phyloP scores from a whole-genome alignment of 495 filamentous ascomycete species.

The Haplographium delicatum region DNA sequence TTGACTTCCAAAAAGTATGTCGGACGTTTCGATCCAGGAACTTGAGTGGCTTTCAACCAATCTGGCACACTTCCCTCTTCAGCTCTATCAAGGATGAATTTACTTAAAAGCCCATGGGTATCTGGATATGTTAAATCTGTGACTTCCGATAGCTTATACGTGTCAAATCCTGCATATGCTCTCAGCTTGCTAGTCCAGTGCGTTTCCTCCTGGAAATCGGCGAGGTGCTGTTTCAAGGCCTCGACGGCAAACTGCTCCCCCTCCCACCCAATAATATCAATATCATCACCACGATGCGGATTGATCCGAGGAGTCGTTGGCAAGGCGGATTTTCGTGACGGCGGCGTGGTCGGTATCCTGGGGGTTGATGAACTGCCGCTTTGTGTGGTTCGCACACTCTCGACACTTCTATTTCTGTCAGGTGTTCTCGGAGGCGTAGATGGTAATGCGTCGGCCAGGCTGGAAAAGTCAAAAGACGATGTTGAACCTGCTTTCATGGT shows the following conservation, averaged over 20 bases:
- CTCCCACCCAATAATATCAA: neutral
- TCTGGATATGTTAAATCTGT: conserved; percentile 4
- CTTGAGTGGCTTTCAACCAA: neutral
- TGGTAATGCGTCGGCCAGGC: neutral
- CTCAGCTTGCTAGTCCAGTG: neutral
- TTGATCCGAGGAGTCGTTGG: neutral
- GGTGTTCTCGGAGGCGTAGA: neutral
- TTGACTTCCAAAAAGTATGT: conserved; percentile 10
- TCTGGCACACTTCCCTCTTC: neutral
- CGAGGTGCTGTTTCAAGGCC: neutral
- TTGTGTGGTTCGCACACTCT: neutral
- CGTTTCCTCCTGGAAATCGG: neutral
- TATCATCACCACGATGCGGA: neutral
- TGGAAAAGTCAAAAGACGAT: neutral
- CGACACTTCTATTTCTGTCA: neutral
- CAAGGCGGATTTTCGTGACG: neutral
- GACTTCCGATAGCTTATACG: neutral
- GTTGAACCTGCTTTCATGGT: neutral
- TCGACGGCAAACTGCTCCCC: neutral
- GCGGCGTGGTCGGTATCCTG: neutral
- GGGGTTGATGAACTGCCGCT: neutral
- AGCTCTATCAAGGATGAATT: conserved; percentile 3
- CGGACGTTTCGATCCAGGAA: conserved; percentile 1
- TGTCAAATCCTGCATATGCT: neutral
- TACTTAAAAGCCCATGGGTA: conserved; percentile 1